Evolutionary conservation across 768 basidiomycete species (phyloP), one percentile per base, ranked within the genome.

Genomic region (Chalciporus piperatus): DNA sequence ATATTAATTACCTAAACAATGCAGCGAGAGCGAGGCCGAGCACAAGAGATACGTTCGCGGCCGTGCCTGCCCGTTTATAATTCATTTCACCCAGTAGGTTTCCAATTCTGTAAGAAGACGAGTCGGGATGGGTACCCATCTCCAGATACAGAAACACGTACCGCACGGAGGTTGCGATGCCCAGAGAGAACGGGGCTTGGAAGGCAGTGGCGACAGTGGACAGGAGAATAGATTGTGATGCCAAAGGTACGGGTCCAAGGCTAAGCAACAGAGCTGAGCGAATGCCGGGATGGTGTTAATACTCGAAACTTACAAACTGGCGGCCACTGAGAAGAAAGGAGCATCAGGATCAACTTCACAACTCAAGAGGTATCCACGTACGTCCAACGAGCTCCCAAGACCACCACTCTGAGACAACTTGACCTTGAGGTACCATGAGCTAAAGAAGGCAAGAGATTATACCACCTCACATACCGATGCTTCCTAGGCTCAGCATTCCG

Each of bases 301-400:
- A 10, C 16, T 19, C 13, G 16, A 17, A 11, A 61, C 72, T 57
- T 55, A 77, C 77, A 76, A 60, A 55, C 77, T 79, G 27, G 76
- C 75, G 25, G 77, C 76, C 19, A 79, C 75, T 79, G 45, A 23
- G 23, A 32, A 9, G 20, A 30, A 11, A 43, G 47, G 16, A 37
- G n/a, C 4, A 38, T 25, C 32, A 47, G 44, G 6, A 16, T 42
- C 25, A 22, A 13, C 20, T 41, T 37, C 19, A 38, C 16, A 25
- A 12, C 12, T 40, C 13, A 42, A 17, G 30, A 41, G 28, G 32
- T 16, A 28, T 17, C 6, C 30, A 54, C 58, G 12, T 13, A 59
- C 58, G 69, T n/a, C 84, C 84, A 32, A 89, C 72, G 3, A 91
- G 76, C 68, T 94, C 92, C 94, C 94, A 94, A 23, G 87, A 86